These are phyloP conservation scores for Fusarium odoratissimum DNA, from an alignment of 2,329 filamentous ascomycete species.

Conservation along the genomic window DNA sequence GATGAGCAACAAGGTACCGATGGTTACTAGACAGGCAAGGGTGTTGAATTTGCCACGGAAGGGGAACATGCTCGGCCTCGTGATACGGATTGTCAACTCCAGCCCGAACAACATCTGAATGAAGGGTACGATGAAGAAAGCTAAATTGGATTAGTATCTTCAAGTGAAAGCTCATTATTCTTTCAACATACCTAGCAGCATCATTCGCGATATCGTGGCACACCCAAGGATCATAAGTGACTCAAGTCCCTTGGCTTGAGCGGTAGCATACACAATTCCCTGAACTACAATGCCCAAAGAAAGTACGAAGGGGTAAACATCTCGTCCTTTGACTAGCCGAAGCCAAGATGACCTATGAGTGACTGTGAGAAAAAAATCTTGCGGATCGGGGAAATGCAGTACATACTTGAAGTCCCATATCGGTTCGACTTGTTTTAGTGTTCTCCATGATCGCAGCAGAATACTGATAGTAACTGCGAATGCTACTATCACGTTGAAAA, in stretches of 20 bases:
- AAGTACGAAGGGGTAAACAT: constrained; percentile 67
- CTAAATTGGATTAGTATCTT: constrained; percentile 49
- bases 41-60: constrained; percentile 70
- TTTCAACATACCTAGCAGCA: constrained; percentile 66
- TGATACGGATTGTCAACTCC: constrained; percentile 68
- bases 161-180: neutral
- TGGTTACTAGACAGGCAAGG: constrained; percentile 64
- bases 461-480: constrained; percentile 68
- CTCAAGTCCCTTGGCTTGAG: constrained; percentile 66
- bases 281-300: constrained; percentile 69
- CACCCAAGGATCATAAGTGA: constrained; percentile 64
- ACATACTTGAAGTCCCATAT: constrained; percentile 57
- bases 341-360: constrained; percentile 52
- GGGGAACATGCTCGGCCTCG: constrained; percentile 67
- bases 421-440: constrained; percentile 55
- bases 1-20: constrained; percentile 63
- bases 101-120: constrained; percentile 74
- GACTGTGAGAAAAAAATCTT: constrained; percentile 18
- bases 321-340: constrained; percentile 59
- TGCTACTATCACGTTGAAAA: constrained; percentile 70
- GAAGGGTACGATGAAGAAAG: constrained; percentile 74
- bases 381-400: neutral
- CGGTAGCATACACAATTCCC: constrained; percentile 66
- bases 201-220: constrained; percentile 64
- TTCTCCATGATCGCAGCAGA: constrained; percentile 65